A percentile compares a stretch with the other conserved stretches of the same genome.
Evolutionary conservation across 257 asterid genomes (phyloP).

Genomic region (Ocimum tenuiflorum): DNA sequence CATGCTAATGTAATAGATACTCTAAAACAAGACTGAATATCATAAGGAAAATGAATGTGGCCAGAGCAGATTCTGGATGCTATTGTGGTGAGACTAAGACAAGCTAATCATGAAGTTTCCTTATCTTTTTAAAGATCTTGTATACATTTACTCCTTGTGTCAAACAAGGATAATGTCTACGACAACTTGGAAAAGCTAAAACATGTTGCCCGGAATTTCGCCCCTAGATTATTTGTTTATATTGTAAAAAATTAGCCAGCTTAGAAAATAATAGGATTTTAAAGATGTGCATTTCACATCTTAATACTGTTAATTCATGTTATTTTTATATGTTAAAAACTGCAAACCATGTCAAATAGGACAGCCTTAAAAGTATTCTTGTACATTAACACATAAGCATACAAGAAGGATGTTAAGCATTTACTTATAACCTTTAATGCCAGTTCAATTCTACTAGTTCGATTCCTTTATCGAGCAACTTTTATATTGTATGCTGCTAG

Average conservation of each 20-base stretch:
- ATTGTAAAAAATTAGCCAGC: background rate
- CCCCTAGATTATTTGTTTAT: background rate
- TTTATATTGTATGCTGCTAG: background rate
- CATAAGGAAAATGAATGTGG: no score
- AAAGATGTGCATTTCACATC: background rate
- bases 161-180: background rate
- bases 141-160: background rate
- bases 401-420: background rate
- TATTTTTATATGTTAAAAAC: background rate
- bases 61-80: no score
- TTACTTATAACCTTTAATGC: background rate
- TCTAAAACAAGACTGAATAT: no score
- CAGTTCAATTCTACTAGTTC: background rate
- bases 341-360: background rate
- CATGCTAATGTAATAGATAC: no score
- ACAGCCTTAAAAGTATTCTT: background rate
- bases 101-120: background rate
- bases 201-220: background rate
- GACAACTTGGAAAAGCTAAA: background rate
- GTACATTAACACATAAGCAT: background rate
- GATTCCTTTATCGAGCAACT: background rate
- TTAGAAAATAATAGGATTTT: background rate
- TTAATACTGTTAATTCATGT: background rate
- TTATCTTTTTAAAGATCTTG: no score
- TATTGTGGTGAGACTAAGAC: background rate